A percentile compares a stretch with the other conserved stretches of the same genome.
phyloP scores from a whole-genome alignment of 2,329 filamentous ascomycete genomes.

The Ascochyta pisi region DNA sequence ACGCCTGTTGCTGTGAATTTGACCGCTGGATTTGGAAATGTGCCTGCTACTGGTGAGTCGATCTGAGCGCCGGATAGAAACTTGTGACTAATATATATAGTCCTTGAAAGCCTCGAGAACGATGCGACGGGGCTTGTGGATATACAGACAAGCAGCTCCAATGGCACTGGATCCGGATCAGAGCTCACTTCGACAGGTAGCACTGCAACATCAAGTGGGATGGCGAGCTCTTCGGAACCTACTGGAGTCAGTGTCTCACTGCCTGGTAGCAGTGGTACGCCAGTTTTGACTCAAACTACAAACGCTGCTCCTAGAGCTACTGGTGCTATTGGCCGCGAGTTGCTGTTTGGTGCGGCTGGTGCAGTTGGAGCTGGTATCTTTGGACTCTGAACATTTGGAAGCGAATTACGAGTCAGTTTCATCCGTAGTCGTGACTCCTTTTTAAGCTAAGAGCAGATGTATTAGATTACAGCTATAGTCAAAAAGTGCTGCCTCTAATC shows the following conservation, averaged over 20 bases:
- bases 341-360: slow-evolving; percentile 19
- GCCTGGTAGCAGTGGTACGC: background rate
- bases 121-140: slow-evolving; percentile 10
- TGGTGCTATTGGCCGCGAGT: slow-evolving; percentile 3
- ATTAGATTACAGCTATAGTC: background rate
- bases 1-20: slow-evolving; percentile 12
- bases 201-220: background rate
- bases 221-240: background rate
- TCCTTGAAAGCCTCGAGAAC: slow-evolving; percentile 7
- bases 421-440: too few relatives aligned
- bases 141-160: slow-evolving; percentile 1
- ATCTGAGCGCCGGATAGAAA: background rate
- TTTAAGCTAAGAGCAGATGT: too few relatives aligned
- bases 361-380: slow-evolving; percentile 15
- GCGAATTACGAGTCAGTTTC: too few relatives aligned
- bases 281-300: background rate
- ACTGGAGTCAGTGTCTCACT: background rate
- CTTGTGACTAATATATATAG: background rate
- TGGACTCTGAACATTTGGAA: background rate
- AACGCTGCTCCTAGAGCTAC: slow-evolving; percentile 5
- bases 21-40: slow-evolving; percentile 12
- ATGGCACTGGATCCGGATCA: background rate
- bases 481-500: slow-evolving; percentile 41
- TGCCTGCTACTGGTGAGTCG: slow-evolving; percentile 11
- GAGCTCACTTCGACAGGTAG: background rate